Evolutionary conservation across 2,329 filamentous ascomycete species (phyloP), one percentile per base, ranked within the genome.

Genomic region (Pseudocercospora fuligena): DNA sequence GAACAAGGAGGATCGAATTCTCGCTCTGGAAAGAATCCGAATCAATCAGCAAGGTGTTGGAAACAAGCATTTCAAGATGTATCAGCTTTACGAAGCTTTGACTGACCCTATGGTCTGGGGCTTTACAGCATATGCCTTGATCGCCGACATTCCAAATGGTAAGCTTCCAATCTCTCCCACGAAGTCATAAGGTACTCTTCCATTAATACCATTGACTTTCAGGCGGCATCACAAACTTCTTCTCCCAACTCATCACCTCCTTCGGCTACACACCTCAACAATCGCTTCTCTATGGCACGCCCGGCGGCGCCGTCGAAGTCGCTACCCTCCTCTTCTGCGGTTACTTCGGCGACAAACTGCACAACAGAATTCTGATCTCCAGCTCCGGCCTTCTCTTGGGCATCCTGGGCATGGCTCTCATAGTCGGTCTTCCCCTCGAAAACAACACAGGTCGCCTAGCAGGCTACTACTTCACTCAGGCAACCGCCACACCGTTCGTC

Each of bases 31-130:
- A 69, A 85, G 92, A 0, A 87, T 94, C 5, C 84, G 91, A 0
- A 83, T 88, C 23, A 94, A 94, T 72, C 88, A 92, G 75, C 92
- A 92, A 66, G 92, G 92, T 0, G 89, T 91, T 16, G 90, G 89
- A 1, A 90, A 88, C 67, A 69, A 74, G 57, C 74, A 76, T 63
- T 76, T 74, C 70, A 77, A 77, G 40, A 67, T 68, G 69, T 74
- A 90, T 68, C 92, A 95, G 69, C 81, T 90, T 1, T 81, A 85
- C 16, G 87, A 89, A 70, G 85, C 87, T 0, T 72, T 89, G 6
- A 65, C 80, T 3, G 87, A 89, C 69, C 87, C 86, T 0, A 78
- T 88, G 76, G 85, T 85, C 1, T 89, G 87, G 87, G 84, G 85
- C 0, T 87, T 88, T 73, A 83, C 86, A 61, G 83, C 87, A 69